These are phyloP conservation scores for Capsella bursapastoris DNA, from an alignment of 345 rosid genomes.

Conservation along the genomic window DNA sequence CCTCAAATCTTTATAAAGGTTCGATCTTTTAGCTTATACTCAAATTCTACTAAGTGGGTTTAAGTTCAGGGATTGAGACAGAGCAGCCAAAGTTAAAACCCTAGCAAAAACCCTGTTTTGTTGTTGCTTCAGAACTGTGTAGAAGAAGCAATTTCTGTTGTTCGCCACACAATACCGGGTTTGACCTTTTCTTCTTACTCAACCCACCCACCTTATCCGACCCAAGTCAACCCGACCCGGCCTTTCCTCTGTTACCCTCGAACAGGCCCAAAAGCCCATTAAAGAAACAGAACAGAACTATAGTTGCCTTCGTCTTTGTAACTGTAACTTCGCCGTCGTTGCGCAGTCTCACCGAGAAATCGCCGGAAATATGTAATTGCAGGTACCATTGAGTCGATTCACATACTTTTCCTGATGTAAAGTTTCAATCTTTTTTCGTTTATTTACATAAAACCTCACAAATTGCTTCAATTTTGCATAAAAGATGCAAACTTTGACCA, in stretches of 20 bases:
- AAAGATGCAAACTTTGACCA: not conserved
- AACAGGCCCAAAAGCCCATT: conserved; percentile 20
- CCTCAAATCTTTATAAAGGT: not conserved
- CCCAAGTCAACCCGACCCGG: not conserved
- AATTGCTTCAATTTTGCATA: not conserved
- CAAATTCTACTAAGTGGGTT: not conserved
- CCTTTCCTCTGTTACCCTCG: not conserved
- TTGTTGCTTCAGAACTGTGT: conserved; percentile 37
- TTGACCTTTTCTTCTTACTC: conserved; percentile 24
- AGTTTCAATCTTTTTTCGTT: not conserved
- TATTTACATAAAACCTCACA: not conserved
- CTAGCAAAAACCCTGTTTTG: conserved; percentile 44
- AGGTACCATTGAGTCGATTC: not conserved
- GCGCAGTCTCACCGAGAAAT: not conserved
- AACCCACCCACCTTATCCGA: not conserved
- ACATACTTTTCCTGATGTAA: not conserved
- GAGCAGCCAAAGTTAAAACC: conserved; percentile 45
- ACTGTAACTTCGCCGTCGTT: not conserved
- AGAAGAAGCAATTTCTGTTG: conserved; percentile 40
- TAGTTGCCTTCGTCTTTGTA: not conserved
- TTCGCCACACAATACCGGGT: conserved; percentile 36
- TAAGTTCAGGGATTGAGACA: not conserved
- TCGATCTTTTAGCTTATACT: not conserved
- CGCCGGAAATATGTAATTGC: not conserved
- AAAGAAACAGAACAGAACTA: not conserved